Base-by-base conservation (phyloP, 169 alveolate genomes). In the Besnoitia besnoiti region DNA sequence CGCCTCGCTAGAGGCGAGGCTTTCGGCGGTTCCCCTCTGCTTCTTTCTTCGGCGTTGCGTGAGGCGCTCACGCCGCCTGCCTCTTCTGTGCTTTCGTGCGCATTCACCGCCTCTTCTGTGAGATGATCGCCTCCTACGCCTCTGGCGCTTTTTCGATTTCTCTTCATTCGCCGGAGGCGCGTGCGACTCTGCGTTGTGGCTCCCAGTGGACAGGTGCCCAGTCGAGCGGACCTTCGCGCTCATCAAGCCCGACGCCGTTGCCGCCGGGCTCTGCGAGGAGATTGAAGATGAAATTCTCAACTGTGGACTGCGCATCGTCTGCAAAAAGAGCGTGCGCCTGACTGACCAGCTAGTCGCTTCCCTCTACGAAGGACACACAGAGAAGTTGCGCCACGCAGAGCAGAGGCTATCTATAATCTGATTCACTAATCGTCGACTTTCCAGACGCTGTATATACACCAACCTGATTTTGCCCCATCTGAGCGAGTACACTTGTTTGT, bases 161-260 rank as follows among this genome's bases (percentile, higher is more conserved):
- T n/a, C 67, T 73, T 16, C 82, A 51, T 51, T 24, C 67, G 24
- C n/a, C 67, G 67, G n/a, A 24, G 67, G 67, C 67, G 67, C 24
- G 24, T 51, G 67, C 67, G 67, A n/a, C 24, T 51, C 67, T 51
- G 67, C 14, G 67, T 51, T 24, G 67, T 51, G 8, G 42, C 40
- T 42, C 47, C 8, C 87, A 77, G 87, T 77, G 33, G 87, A 77
- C 87, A 77, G 21, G 35, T 40, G 87, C 59, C 87, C 87, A 21
- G 87, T 77, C 4, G 55, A 37, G 49, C 10, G 87, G 59, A 77
- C 87, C 2, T 37, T 77, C 40, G 87, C 87, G 87, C 40, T 77
- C 14, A 77, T 77, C 27, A 77, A 77, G 47, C 87, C 87, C 16
- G 87, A 77, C 87, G 87, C 87, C 59, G 55, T 42, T n/a, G 87